These are phyloP conservation scores for Didymella keratinophila DNA, from an alignment of 2,329 filamentous ascomycete genomes.

Conservation along the genomic window DNA sequence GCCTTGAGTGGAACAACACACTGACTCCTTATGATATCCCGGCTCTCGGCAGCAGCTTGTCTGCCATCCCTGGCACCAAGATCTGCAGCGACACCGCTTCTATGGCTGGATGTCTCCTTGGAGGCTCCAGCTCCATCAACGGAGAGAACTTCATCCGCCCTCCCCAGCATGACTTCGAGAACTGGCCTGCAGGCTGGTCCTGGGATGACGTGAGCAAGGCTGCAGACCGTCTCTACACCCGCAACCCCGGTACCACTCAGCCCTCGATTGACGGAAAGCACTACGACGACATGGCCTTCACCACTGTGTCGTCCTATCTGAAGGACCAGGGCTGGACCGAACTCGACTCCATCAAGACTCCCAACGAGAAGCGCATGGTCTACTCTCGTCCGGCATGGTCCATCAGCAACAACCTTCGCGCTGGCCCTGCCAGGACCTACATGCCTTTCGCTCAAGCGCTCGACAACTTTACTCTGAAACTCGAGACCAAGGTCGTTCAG, in stretches of 20 bases:
- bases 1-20: constrained; percentile 18
- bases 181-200: constrained; percentile 35
- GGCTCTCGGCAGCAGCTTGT: constrained; percentile 18
- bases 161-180: constrained; percentile 51
- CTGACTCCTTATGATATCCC: constrained; percentile 18
- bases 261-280: constrained; percentile 31
- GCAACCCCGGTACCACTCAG: constrained; percentile 34
- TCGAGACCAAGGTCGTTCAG: constrained; percentile 34
- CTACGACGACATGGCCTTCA: constrained; percentile 33
- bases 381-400: constrained; percentile 27
- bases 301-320: constrained; percentile 31
- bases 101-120: constrained; percentile 33
- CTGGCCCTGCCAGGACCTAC: constrained; percentile 34
- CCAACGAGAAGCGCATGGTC: constrained; percentile 32
- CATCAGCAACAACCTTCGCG: constrained; percentile 28
- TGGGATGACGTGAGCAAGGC: constrained; percentile 29
- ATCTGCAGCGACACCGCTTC: constrained; percentile 23
- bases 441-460: constrained; percentile 27
- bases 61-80: constrained; percentile 19
- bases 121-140: constrained; percentile 57
- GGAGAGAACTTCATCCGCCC: constrained; percentile 61
- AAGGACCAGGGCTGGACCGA: constrained; percentile 27
- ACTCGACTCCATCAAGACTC: constrained; percentile 28
- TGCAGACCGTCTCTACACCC: constrained; percentile 31
- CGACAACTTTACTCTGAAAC: constrained; percentile 34